phyloP scores from a whole-genome alignment of 345 rosid species.

The Eucalyptus melliodora region DNA sequence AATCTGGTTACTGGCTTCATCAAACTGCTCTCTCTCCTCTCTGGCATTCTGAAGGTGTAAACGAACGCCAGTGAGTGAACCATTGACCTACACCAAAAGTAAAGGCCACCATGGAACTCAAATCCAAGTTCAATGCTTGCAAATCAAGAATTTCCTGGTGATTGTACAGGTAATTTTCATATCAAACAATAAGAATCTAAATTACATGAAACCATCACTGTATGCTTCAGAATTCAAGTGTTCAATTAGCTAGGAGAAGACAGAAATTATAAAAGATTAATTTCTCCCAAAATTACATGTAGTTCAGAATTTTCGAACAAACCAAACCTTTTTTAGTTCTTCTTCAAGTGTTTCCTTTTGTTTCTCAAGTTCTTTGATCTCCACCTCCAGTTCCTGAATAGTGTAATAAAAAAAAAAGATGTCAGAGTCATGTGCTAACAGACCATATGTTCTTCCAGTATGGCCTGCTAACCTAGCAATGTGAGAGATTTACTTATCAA shows the following conservation, averaged over 20 bases:
- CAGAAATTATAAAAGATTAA: neutral
- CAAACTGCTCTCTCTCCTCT: constrained; percentile 93
- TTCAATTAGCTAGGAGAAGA: neutral
- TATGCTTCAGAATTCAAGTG: neutral
- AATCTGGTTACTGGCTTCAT: constrained; percentile 81
- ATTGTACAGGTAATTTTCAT: neutral
- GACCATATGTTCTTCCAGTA: neutral
- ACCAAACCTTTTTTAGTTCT: constrained; percentile 49
- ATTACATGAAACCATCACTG: neutral
- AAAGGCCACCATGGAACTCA: neutral
- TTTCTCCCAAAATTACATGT: neutral
- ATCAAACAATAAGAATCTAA: neutral
- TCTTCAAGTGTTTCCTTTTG: constrained; percentile 68
- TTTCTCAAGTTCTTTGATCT: constrained; percentile 55
- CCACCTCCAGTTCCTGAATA: constrained; percentile 54
- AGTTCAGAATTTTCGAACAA: neutral
- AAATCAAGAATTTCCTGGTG: neutral
- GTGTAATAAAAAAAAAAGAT: neutral
- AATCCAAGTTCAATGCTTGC: neutral
- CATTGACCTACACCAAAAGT: constrained; percentile 45
- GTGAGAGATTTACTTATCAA: neutral
- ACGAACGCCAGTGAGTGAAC: constrained; percentile 36
- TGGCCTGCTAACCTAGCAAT: neutral
- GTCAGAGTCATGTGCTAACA: neutral
- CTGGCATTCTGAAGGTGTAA: constrained; percentile 62